Conservation (phyloP, 257 asterid genomes). For the Perilla frutescens region DNA sequence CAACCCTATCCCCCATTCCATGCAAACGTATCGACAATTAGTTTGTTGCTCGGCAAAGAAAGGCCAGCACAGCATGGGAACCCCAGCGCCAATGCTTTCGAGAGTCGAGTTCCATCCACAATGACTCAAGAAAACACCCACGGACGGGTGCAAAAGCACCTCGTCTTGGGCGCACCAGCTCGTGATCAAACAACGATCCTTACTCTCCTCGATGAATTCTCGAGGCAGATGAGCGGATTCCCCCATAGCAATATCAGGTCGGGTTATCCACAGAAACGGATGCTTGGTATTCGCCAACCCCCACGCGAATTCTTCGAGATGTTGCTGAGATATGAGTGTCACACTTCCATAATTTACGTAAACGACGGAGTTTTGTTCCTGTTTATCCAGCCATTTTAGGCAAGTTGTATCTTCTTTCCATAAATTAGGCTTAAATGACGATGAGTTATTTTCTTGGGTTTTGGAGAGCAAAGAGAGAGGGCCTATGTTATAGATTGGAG, state of each 20-base stretch:
- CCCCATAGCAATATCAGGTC: conserved; percentile 47
- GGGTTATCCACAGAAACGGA: conserved; percentile 51
- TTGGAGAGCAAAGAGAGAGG: conserved; percentile 33
- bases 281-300: conserved; percentile 54
- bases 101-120: conserved; percentile 55
- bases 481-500: conserved; percentile 38
- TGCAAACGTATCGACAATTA: conserved; percentile 41
- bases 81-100: conserved; percentile 42
- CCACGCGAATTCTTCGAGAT: conserved; percentile 54
- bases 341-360: conserved; percentile 50
- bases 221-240: conserved; percentile 35
- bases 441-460: conserved; percentile 1
- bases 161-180: conserved; percentile 54
- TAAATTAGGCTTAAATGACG: conserved; percentile 34
- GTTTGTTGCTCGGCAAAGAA: conserved; percentile 52
- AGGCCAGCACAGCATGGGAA: conserved; percentile 56
- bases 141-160: conserved; percentile 43
- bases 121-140: conserved; percentile 46
- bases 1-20: conserved; percentile 48
- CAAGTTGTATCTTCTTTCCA: conserved; percentile 43
- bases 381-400: conserved; percentile 52
- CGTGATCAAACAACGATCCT: conserved; percentile 39
- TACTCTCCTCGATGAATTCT: conserved; percentile 47
- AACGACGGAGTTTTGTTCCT: conserved; percentile 35
- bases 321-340: conserved; percentile 38